These are phyloP conservation scores for Cornus kousa DNA, from an alignment of 148 eudicot genomes.

Conservation along the genomic window DNA sequence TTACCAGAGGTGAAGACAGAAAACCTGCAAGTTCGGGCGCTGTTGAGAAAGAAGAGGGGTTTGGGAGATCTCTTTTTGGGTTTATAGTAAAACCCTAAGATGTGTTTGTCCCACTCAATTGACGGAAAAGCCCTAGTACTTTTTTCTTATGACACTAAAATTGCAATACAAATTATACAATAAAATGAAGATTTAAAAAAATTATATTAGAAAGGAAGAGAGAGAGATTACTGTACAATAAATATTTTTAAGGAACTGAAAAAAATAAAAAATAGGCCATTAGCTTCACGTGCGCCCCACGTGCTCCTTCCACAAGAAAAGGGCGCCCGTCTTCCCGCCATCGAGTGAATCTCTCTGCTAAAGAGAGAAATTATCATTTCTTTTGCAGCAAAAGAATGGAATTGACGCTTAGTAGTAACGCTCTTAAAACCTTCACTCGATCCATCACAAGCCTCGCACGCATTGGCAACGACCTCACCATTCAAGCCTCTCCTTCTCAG, in stretches of 20 bases:
- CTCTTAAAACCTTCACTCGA: slow-evolving; percentile 76
- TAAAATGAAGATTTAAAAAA: too few species aligned
- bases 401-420: slow-evolving; percentile 70
- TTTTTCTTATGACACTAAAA: too few species aligned
- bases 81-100: background rate
- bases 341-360: background rate
- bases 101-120: too few species aligned
- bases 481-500: slow-evolving; percentile 87
- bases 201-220: too few species aligned
- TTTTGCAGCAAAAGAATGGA: slow-evolving; percentile 43
- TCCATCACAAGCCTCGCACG: slow-evolving; percentile 86
- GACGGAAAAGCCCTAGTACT: too few species aligned
- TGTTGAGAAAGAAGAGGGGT: background rate
- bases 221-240: too few species aligned
- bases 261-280: too few species aligned
- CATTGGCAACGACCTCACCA: slow-evolving; percentile 84
- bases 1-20: background rate
- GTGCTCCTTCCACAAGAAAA: too few species aligned
- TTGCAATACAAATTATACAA: too few species aligned
- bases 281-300: too few species aligned
- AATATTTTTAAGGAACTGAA: too few species aligned
- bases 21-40: background rate
- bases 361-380: slow-evolving; percentile 13
- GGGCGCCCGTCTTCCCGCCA: background rate
- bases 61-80: background rate